Base-by-base conservation (phyloP, 768 basidiomycete species). In the Tricholoma terreum region DNA sequence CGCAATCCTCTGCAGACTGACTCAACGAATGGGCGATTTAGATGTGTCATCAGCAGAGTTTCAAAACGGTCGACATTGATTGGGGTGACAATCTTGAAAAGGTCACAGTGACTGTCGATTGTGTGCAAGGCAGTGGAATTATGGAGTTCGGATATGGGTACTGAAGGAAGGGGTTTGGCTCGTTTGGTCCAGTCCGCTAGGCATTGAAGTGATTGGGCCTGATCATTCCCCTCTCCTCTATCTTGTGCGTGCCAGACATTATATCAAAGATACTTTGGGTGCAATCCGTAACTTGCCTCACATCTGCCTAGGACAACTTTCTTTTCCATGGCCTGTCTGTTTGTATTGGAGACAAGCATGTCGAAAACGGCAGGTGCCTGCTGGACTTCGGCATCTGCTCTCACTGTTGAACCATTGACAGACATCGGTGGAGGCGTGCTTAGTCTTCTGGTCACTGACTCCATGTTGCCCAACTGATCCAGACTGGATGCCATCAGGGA, bases 21-120 rank as follows among this genome's bases (percentile, higher is more conserved):
- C 24, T 27, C 24, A 6, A 27, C 24, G 6, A 27, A 27, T 3
- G 24, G 24, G 6, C 24, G 24, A 6, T 27, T 27, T 6, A 27
- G 24, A 27, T 27, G 24, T 27, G 24, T 3, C 2, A 6, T 6
- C 6, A 27, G 24, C 6, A 27, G 6, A 3, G 24, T 6, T 27
- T 27, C 24, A 27, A 27, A 27, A 27, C 3, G 24, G 24, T 27
- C 24, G 6, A 27, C 24, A 27, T 27, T 27, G 2, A 27, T 27
- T 27, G 24, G 24, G 2, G 24, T 6, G 24, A 70, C 58, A 1
- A 81, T 65, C 1, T 66, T 40, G 62, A 82, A 80, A 0, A 80
- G 61, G 1, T 72, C 24, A 27, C 3, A 6, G 6, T 33, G 1
- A 69, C 56, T 17, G 0, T 4, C 0, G 4, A 79, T 69, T 0